These are phyloP conservation scores for Vachellia pachyceras DNA, from an alignment of 306 rosid genomes.

Conservation along the genomic window DNA sequence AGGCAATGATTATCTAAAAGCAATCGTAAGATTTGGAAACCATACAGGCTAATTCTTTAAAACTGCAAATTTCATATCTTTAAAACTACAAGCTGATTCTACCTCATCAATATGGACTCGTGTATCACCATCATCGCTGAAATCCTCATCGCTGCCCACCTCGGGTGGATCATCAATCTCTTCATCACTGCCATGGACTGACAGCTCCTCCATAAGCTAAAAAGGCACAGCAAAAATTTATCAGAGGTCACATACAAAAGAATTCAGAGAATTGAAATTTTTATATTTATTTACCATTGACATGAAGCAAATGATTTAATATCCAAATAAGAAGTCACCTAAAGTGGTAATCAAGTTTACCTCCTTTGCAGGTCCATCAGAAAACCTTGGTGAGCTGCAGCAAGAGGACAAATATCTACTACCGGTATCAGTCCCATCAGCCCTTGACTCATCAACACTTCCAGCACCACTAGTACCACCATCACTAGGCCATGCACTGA, in stretches of 20 bases:
- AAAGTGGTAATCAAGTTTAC: slow-evolving; percentile 41
- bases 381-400: slow-evolving; percentile 90
- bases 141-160: slow-evolving; percentile 83
- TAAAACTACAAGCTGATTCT: slow-evolving; percentile 10
- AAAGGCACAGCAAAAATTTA: neutral
- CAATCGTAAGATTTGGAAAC: neutral
- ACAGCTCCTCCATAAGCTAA: slow-evolving; percentile 83
- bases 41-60: neutral
- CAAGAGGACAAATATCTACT: slow-evolving; percentile 82
- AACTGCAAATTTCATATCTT: slow-evolving; percentile 6
- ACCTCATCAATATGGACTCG: slow-evolving; percentile 80
- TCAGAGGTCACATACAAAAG: neutral
- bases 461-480: slow-evolving; percentile 93
- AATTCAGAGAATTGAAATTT: neutral
- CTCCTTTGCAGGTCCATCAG: slow-evolving; percentile 85
- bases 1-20: neutral
- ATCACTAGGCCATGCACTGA: slow-evolving; percentile 94
- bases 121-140: slow-evolving; percentile 67
- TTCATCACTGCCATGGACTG: slow-evolving; percentile 95
- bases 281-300: slow-evolving; percentile 1
- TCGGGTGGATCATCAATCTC: slow-evolving; percentile 84
- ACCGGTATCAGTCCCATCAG: slow-evolving; percentile 79
- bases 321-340: slow-evolving; percentile 10
- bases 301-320: slow-evolving; percentile 11
- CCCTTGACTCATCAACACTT: slow-evolving; percentile 86